These are phyloP conservation scores for Citrus glauca DNA, from an alignment of 345 rosid species.

Conservation along the genomic window DNA sequence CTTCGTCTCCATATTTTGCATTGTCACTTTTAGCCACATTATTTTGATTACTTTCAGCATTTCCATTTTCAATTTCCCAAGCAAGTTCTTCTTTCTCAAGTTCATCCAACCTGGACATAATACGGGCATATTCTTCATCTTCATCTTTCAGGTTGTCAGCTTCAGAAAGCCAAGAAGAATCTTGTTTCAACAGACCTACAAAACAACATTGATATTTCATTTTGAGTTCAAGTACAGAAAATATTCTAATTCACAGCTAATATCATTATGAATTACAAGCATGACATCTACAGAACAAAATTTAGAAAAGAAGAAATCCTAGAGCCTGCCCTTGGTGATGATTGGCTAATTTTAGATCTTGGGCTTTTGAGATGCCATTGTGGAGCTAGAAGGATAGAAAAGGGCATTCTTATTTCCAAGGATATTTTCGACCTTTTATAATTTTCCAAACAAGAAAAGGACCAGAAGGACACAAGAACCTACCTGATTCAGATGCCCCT, in stretches of 20 bases:
- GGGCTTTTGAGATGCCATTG: background rate
- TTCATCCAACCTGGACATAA: conserved; percentile 83
- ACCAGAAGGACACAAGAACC: conserved; percentile 5
- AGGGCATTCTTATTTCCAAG: background rate
- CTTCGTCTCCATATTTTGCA: conserved; percentile 18
- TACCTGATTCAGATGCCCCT: conserved; percentile 37
- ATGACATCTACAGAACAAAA: background rate
- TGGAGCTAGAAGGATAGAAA: background rate
- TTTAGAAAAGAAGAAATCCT: background rate
- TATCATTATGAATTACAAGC: background rate
- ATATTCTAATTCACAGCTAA: background rate
- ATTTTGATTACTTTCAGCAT: conserved; percentile 22
- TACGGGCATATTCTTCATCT: conserved; percentile 50
- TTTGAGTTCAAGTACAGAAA: background rate
- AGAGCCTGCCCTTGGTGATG: background rate
- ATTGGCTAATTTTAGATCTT: background rate
- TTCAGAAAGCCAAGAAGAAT: conserved; percentile 18
- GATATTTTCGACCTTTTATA: background rate
- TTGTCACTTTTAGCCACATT: conserved; percentile 9
- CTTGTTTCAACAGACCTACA: conserved; percentile 24
- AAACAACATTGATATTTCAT: conserved; percentile 5
- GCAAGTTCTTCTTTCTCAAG: conserved; percentile 88
- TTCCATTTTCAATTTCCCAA: conserved; percentile 32
- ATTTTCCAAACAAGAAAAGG: background rate
- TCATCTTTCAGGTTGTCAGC: conserved; percentile 29